A percentile compares a stretch with the other conserved stretches of the same genome.
These are phyloP conservation scores for Xylaria sp. DNA, from an alignment of 2,329 filamentous ascomycete genomes.

Conservation along the genomic window DNA sequence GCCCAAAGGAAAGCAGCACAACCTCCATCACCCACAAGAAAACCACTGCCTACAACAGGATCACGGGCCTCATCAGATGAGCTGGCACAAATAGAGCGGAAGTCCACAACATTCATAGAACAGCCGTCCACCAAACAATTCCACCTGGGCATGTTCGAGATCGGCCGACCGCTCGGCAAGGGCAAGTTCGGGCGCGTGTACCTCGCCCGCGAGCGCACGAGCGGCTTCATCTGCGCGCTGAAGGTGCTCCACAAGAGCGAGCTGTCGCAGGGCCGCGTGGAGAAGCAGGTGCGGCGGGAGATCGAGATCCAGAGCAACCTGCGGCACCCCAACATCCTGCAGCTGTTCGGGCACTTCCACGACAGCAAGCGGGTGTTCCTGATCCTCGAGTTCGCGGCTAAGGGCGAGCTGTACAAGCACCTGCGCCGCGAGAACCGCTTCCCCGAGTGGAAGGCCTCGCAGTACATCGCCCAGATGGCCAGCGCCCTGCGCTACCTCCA, in stretches of 20 bases:
- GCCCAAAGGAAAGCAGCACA: slow-evolving; percentile 63
- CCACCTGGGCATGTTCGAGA: slow-evolving; percentile 94
- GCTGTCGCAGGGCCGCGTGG: slow-evolving; percentile 79
- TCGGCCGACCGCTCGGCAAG: slow-evolving; percentile 85
- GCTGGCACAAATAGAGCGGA: slow-evolving; percentile 59
- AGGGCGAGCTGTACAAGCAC: slow-evolving; percentile 90
- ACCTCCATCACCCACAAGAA: slow-evolving; percentile 64
- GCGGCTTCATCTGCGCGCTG: slow-evolving; percentile 85
- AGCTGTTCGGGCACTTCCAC: slow-evolving; percentile 88
- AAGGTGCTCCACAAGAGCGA: slow-evolving; percentile 90
- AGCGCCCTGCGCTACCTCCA: slow-evolving; percentile 89
- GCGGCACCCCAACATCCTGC: slow-evolving; percentile 85
- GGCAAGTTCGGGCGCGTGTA: slow-evolving; percentile 91
- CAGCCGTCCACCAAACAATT: slow-evolving; percentile 73
- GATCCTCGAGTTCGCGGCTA: slow-evolving; percentile 86
- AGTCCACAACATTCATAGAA: slow-evolving; percentile 64
- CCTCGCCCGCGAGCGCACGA: slow-evolving; percentile 80
- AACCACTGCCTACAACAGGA: slow-evolving; percentile 57
- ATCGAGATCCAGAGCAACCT: slow-evolving; percentile 92
- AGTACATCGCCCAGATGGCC: slow-evolving; percentile 93
- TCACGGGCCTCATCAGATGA: slow-evolving; percentile 59
- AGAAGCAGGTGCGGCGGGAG: slow-evolving; percentile 88
- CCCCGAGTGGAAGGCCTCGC: slow-evolving; percentile 85
- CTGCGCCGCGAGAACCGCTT: slow-evolving; percentile 82
- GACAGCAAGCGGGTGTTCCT: slow-evolving; percentile 89